Evolutionary conservation across 768 basidiomycete genomes (phyloP).

Genomic region (Kwoniella europaea): DNA sequence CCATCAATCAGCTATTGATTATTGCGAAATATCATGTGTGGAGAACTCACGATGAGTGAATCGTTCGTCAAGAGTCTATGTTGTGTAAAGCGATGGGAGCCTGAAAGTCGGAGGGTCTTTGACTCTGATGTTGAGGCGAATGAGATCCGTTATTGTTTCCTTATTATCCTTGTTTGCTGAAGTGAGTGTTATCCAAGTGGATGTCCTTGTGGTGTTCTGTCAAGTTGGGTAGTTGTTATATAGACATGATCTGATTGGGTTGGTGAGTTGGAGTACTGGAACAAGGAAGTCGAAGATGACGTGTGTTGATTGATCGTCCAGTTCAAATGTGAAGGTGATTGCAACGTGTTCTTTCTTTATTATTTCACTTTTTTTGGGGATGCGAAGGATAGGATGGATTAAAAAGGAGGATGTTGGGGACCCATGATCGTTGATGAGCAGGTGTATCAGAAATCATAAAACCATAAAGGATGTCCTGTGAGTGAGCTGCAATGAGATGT

Average conservation of each 20-base stretch:
- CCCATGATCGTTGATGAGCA: background rate
- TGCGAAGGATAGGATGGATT: background rate
- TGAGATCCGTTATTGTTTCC: no score
- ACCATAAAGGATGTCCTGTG: background rate
- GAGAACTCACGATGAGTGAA: no score
- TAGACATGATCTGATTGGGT: background rate
- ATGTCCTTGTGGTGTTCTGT: background rate
- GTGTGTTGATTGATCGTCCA: background rate
- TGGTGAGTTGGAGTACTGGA: background rate
- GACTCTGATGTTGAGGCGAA: no score
- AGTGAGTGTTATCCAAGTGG: background rate
- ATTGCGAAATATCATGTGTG: no score
- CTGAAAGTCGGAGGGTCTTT: no score
- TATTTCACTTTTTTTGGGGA: background rate
- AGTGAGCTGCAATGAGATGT: background rate
- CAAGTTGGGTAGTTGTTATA: background rate
- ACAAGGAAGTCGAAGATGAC: background rate
- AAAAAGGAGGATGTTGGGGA: background rate
- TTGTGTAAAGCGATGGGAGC: no score
- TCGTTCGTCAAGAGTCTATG: no score
- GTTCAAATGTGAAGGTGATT: background rate
- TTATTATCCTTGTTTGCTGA: no score
- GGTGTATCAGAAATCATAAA: background rate
- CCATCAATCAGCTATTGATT: no score
- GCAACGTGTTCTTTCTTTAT: background rate